Evolutionary conservation across 306 rosid genomes (phyloP), one percentile per base, ranked within the genome.

Genomic region (Cyamopsis tetragonoloba): DNA sequence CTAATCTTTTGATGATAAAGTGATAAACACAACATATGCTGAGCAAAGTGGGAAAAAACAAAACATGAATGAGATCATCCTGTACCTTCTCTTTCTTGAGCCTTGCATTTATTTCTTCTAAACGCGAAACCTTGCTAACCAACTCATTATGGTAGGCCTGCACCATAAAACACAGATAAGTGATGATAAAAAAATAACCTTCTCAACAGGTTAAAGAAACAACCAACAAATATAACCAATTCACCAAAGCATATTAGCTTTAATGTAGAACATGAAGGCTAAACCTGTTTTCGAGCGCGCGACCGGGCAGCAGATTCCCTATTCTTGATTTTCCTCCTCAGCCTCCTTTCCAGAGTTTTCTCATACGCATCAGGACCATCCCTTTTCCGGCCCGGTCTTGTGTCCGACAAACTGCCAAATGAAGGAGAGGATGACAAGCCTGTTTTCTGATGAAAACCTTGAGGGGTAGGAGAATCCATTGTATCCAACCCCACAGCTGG

Each of bases 241-340:
- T 51, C 61, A 70, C 1, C 23, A 46, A 61, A 32, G 19, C 43
- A 42, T 4, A 27, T n/a, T 78, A 55, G 51, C 24, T 22, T 31
- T 55, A n/a, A 57, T 24, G 47, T 2, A 53, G 46, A 10, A 17
- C 13, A 46, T 14, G 32, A 67, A 31, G 51, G 27, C n/a, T 24
- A 62, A 63, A 90, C 96, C 89, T 90, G 96, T 71, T 90, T 90
- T 77, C 92, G 84, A 7, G 95, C 96, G 13, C 96, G 85, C 59
- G 96, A 90, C 1, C 95, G 91, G 0, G 95, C 96, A 19, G 47
- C 96, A 34, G 96, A 90, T 77, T 90, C 96, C 82, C 96, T 80
- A 63, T 90, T 90, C 88, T 87, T 90, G 48, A 90, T 90, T 73
- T 87, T 90, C 75, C 96, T 90, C 75, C 63, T 90, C 70, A 85